Conservation (phyloP, 163 green algal genomes). For the Chlamydomonas reinhardtii region DNA sequence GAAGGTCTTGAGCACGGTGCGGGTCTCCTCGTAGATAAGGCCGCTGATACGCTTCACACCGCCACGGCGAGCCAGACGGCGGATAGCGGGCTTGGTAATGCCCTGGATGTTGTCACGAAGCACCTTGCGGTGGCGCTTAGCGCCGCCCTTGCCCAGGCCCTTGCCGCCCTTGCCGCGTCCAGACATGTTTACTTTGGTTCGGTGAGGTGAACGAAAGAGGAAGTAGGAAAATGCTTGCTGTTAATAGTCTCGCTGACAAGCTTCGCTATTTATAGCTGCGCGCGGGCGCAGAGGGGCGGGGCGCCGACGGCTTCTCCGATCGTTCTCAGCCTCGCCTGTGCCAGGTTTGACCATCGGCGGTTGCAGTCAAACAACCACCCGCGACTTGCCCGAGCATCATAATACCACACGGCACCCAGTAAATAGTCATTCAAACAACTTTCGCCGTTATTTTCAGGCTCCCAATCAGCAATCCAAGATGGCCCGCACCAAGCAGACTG, state of each 20-base stretch:
- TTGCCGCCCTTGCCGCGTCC: conserved; percentile 91
- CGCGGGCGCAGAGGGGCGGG: too few relatives aligned
- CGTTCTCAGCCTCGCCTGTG: too few relatives aligned
- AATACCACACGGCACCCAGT: too few relatives aligned
- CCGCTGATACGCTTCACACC: conserved; percentile 93
- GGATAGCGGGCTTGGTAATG: conserved; percentile 97
- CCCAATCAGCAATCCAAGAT: conserved; percentile 54
- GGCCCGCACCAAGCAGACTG: conserved; percentile 90
- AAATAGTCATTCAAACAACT: too few relatives aligned
- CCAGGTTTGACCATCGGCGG: too few relatives aligned
- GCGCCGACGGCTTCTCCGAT: too few relatives aligned
- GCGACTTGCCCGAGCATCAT: too few relatives aligned
- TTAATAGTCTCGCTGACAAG: too few relatives aligned
- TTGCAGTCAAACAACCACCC: too few relatives aligned
- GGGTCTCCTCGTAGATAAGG: conserved; percentile 99
- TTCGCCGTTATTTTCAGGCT: not conserved
- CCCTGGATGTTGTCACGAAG: conserved; percentile 97
- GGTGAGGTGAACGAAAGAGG: too few relatives aligned
- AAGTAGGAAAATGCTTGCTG: too few relatives aligned
- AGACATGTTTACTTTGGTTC: conserved; percentile 56
- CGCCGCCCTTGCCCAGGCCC: conserved; percentile 94
- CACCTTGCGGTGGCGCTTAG: conserved; percentile 96
- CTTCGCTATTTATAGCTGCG: too few relatives aligned
- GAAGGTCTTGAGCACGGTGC: conserved; percentile 86
- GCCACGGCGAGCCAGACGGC: conserved; percentile 87